Conservation (phyloP, 2,329 filamentous ascomycete genomes). For the Talaromyces pinophilus region DNA sequence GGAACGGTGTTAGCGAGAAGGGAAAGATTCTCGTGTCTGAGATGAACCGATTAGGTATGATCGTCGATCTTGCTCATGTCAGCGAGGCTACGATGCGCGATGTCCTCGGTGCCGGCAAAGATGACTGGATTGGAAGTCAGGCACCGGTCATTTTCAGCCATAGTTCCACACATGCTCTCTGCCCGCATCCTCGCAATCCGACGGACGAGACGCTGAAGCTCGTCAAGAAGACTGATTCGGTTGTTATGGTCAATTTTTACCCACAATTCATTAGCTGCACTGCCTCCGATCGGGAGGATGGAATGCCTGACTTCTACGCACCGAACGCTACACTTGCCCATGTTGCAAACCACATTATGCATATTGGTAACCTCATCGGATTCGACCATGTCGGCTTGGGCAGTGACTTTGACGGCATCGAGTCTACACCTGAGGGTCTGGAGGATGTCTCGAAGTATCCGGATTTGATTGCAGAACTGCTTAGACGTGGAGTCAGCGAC, state of each 20-base stretch:
- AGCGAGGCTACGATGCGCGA: slow-evolving; percentile 81
- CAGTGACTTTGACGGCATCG: slow-evolving; percentile 78
- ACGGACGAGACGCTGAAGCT: slow-evolving; percentile 78
- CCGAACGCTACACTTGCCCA: slow-evolving; percentile 72
- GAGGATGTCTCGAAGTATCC: slow-evolving; percentile 86
- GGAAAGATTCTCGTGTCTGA: slow-evolving; percentile 73
- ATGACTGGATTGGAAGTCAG: slow-evolving; percentile 67
- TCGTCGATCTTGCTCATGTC: slow-evolving; percentile 85
- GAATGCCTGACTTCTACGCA: slow-evolving; percentile 67
- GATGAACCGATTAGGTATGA: slow-evolving; percentile 93
- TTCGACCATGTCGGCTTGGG: slow-evolving; percentile 87
- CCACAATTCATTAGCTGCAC: slow-evolving; percentile 80
- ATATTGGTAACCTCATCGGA: slow-evolving; percentile 81
- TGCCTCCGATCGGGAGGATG: slow-evolving; percentile 58
- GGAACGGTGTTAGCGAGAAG: slow-evolving; percentile 68
- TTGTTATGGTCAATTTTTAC: slow-evolving; percentile 91
- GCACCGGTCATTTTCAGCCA: slow-evolving; percentile 90
- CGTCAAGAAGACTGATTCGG: slow-evolving; percentile 69
- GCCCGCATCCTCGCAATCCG: slow-evolving; percentile 87
- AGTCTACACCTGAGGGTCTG: slow-evolving; percentile 66
- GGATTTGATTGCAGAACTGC: slow-evolving; percentile 71
- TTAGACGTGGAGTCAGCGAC: slow-evolving; percentile 72
- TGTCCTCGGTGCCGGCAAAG: slow-evolving; percentile 64
- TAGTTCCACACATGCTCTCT: slow-evolving; percentile 76
- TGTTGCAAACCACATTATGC: slow-evolving; percentile 75